phyloP scores from a whole-genome alignment of 2,329 filamentous ascomycete species.

The Arthroderma uncinatum region DNA sequence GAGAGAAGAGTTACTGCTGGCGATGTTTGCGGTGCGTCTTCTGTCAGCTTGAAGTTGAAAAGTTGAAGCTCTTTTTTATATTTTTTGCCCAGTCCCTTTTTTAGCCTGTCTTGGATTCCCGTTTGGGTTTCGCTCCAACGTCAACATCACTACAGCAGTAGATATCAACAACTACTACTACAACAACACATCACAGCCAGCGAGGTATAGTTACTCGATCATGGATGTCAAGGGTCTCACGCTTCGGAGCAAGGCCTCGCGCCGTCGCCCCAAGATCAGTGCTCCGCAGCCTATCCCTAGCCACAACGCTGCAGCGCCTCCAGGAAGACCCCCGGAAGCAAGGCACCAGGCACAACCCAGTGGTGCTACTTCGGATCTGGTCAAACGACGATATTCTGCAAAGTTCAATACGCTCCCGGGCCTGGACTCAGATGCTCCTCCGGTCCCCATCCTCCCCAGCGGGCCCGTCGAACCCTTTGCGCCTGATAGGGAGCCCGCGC shows the following conservation, averaged over 20 bases:
- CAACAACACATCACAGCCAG: not conserved
- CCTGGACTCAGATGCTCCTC: constrained; percentile 55
- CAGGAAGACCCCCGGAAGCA: constrained; percentile 22
- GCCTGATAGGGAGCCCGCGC: constrained; percentile 19
- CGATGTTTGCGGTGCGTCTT: not conserved
- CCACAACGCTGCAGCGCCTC: constrained; percentile 17
- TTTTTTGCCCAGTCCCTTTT: not conserved
- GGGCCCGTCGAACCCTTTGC: constrained; percentile 50
- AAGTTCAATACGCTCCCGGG: constrained; percentile 69
- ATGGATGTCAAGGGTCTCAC: constrained; percentile 50
- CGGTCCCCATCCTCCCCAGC: constrained; percentile 56
- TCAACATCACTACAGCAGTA: too few relatives aligned
- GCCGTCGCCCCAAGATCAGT: constrained; percentile 44
- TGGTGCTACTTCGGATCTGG: constrained; percentile 61
- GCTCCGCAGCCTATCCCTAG: constrained; percentile 46
- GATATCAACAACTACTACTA: too few relatives aligned
- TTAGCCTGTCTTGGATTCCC: not conserved
- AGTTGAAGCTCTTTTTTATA: not conserved
- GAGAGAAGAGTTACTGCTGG: not conserved
- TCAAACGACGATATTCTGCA: constrained; percentile 89
- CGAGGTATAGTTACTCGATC: not conserved
- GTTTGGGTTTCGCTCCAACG: constrained; percentile 3
- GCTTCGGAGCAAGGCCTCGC: constrained; percentile 49
- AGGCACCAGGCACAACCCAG: constrained; percentile 28
- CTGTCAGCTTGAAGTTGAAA: not conserved